phyloP scores from a whole-genome alignment of 2,329 filamentous ascomycete species.

The Lecanicillium sp. region DNA sequence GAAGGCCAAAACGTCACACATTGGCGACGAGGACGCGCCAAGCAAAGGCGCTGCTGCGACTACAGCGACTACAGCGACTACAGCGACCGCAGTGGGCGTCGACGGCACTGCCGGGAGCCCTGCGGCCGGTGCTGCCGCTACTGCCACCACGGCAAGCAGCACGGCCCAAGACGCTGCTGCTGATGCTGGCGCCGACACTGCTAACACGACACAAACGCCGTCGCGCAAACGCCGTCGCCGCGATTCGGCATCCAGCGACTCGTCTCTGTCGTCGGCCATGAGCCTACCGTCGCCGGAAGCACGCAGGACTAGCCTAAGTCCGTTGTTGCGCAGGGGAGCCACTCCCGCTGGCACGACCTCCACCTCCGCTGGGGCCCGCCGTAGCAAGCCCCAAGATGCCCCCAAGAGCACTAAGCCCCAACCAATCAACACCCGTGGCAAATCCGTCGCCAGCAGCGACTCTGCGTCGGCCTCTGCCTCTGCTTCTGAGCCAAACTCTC shows the following conservation, averaged over 20 bases:
- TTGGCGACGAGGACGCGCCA: conserved; percentile 8
- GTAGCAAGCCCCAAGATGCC: conserved; percentile 5
- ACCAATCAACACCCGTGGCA: conserved; percentile 32
- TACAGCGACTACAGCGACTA: background rate
- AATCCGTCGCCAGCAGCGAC: conserved; percentile 29
- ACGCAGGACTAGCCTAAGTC: conserved; percentile 1
- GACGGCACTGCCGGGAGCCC: background rate
- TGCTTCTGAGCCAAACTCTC: conserved; percentile 26
- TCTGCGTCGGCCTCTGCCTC: conserved; percentile 27
- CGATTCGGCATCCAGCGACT: conserved; percentile 32
- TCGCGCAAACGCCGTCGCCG: conserved; percentile 26
- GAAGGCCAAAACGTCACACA: conserved; percentile 23
- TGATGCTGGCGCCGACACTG: conserved; percentile 11
- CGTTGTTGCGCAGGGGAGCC: background rate
- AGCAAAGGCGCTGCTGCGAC: background rate
- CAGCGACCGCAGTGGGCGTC: too few relatives aligned
- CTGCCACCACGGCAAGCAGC: background rate
- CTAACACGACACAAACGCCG: conserved; percentile 24
- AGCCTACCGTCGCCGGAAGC: conserved; percentile 31
- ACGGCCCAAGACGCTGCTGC: conserved; percentile 3
- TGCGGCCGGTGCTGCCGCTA: background rate
- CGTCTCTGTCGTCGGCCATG: conserved; percentile 32
- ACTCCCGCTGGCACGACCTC: background rate
- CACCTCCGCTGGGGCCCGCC: background rate
- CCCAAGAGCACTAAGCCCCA: conserved; percentile 14